phyloP scores from a whole-genome alignment of 148 eudicot species.

The Fallopia convolvulus region DNA sequence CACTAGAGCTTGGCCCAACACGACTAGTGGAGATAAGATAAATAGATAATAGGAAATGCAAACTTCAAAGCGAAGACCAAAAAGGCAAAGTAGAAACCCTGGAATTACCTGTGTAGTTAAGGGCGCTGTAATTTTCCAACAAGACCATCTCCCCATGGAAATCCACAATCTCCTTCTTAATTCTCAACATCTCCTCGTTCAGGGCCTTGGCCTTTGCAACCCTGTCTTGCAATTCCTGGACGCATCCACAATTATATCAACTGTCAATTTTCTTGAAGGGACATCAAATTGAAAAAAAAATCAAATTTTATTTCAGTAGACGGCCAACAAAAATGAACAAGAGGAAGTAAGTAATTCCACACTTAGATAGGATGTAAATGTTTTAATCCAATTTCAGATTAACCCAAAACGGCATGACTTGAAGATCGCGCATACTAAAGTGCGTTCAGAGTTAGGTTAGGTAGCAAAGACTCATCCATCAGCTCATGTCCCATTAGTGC shows the following conservation, averaged over 20 bases:
- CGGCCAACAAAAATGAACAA: background rate
- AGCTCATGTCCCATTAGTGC: background rate
- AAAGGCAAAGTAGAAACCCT: background rate
- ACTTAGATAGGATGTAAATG: background rate
- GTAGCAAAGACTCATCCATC: background rate
- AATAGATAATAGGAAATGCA: background rate
- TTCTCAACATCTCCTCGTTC: conserved; percentile 48
- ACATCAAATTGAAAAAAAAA: background rate
- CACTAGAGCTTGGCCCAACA: background rate
- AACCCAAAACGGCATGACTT: background rate
- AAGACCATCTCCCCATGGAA: conserved; percentile 88
- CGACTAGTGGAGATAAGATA: background rate
- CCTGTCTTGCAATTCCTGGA: conserved; percentile 56
- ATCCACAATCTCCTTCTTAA: conserved; percentile 63
- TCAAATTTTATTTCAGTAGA: background rate
- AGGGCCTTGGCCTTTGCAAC: conserved; percentile 39
- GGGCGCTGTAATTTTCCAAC: conserved; percentile 80
- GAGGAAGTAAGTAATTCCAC: no score
- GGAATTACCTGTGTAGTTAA: conserved; percentile 78
- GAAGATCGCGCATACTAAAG: background rate
- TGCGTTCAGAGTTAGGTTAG: background rate
- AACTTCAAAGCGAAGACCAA: background rate
- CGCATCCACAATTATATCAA: background rate
- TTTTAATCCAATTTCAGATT: background rate
- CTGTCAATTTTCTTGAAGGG: background rate